phyloP scores from a whole-genome alignment of 2,329 filamentous ascomycete genomes.

The Colletotrichum viniferum region DNA sequence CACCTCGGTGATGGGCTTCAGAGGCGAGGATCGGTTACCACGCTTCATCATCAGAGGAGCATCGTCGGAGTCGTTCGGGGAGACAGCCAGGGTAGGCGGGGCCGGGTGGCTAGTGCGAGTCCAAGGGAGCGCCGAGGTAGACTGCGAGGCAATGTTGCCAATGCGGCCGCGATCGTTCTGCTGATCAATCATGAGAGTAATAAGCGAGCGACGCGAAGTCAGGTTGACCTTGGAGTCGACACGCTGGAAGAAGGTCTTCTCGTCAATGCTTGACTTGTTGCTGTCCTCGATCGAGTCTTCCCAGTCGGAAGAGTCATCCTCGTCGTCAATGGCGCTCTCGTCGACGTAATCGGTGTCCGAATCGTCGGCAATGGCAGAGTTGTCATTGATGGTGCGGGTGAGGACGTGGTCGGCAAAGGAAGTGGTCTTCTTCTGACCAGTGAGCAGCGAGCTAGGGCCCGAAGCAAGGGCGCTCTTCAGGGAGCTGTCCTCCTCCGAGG shows the following conservation, averaged over 20 bases:
- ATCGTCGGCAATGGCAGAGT: conserved; percentile 53
- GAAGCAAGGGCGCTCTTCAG: conserved; percentile 59
- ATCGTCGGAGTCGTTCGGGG: conserved; percentile 66
- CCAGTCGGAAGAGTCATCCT: conserved; percentile 66
- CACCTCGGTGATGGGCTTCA: conserved; percentile 64
- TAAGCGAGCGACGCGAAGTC: conserved; percentile 83
- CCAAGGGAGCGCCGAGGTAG: conserved; percentile 72
- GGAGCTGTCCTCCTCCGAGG: conserved; percentile 81
- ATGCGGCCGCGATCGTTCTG: conserved; percentile 74
- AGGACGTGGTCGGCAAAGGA: conserved; percentile 81
- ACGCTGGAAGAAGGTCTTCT: conserved; percentile 82
- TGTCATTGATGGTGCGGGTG: conserved; percentile 67
- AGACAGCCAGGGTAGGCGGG: conserved; percentile 47
- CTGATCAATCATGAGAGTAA: conserved; percentile 83
- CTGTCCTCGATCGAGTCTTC: conserved; percentile 79
- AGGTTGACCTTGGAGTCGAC: conserved; percentile 88
- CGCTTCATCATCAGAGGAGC: conserved; percentile 69
- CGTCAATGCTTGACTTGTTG: conserved; percentile 81
- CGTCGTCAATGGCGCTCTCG: conserved; percentile 81
- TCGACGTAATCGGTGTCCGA: conserved; percentile 72
- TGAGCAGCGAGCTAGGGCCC: conserved; percentile 44
- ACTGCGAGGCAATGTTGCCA: conserved; percentile 70
- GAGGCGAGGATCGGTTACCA: conserved; percentile 51
- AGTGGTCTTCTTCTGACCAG: conserved; percentile 72
- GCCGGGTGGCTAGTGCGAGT: conserved; percentile 51